These are phyloP conservation scores for Lipomyces yamanashiensis DNA, from an alignment of 805 yeast species.

Conservation along the genomic window DNA sequence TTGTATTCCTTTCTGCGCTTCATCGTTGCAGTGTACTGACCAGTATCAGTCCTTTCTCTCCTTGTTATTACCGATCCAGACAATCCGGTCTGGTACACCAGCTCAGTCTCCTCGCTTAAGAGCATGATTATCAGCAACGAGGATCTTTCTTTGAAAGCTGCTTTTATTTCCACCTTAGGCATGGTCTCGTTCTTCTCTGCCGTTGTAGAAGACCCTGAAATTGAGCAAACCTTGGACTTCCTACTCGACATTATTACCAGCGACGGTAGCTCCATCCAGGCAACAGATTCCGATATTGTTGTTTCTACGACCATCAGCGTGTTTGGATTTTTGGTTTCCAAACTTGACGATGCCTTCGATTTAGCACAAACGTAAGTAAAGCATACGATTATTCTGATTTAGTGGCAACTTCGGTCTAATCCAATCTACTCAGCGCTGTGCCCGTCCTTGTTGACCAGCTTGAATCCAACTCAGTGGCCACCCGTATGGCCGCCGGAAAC, in stretches of 20 bases:
- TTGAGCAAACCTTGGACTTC: constrained; percentile 18
- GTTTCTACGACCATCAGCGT: constrained; percentile 34
- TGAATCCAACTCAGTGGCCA: constrained; percentile 32
- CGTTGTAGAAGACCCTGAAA: constrained; percentile 14
- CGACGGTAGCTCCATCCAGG: constrained; percentile 36
- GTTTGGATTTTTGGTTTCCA: constrained; percentile 33
- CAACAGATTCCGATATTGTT: constrained; percentile 35
- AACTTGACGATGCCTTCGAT: constrained; percentile 23
- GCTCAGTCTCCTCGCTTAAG: constrained; percentile 12
- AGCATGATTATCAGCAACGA: constrained; percentile 12
- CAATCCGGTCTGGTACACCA: constrained; percentile 14
- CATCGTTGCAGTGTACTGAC: neutral
- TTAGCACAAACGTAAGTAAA: constrained; percentile 22
- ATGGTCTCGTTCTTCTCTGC: constrained; percentile 27
- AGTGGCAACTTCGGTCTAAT: neutral
- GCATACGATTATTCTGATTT: neutral
- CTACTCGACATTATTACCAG: constrained; percentile 31
- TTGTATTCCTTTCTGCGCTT: neutral
- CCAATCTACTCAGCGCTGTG: constrained; percentile 14
- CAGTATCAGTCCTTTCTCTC: constrained; percentile 17
- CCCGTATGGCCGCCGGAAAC: constrained; percentile 38
- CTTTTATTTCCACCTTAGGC: constrained; percentile 25
- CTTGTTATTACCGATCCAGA: constrained; percentile 35
- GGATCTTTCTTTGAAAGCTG: constrained; percentile 19
- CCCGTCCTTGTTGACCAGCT: constrained; percentile 37